Evolutionary conservation across 2,329 filamentous ascomycete genomes (phyloP).

Genomic region (Pseudomassariella vexata): DNA sequence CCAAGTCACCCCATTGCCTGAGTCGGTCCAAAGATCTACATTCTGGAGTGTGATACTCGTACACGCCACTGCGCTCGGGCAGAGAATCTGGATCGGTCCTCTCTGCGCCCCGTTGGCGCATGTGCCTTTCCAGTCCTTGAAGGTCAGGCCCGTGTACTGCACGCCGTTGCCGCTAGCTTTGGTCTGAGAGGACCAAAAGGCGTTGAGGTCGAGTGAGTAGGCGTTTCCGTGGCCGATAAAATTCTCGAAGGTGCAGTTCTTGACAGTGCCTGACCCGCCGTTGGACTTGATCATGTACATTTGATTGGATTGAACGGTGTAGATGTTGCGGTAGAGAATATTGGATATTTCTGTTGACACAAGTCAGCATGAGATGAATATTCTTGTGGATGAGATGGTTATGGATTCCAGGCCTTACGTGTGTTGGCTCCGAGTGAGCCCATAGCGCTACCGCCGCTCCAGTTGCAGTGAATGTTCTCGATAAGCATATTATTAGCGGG

Average conservation of each 20-base stretch:
- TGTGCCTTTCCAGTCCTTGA: slow-evolving; percentile 15
- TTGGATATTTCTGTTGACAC: too few relatives aligned
- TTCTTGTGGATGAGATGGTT: too few relatives aligned
- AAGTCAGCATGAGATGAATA: background rate
- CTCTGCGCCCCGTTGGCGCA: background rate
- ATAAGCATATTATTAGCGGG: slow-evolving; percentile 45
- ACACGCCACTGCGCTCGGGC: background rate
- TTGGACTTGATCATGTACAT: slow-evolving; percentile 58
- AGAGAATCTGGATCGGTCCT: background rate
- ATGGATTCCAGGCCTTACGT: background rate
- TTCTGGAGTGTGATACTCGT: background rate
- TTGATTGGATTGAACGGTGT: too few relatives aligned
- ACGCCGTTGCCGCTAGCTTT: slow-evolving; percentile 43
- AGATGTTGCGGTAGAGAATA: too few relatives aligned
- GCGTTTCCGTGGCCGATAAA: slow-evolving; percentile 55
- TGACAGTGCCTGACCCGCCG: slow-evolving; percentile 47
- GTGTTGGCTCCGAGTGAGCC: slow-evolving; percentile 41
- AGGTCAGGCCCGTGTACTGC: slow-evolving; percentile 42
- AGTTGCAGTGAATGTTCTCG: slow-evolving; percentile 53
- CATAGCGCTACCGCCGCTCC: slow-evolving; percentile 46
- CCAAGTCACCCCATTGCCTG: background rate
- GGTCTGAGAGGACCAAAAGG: slow-evolving; percentile 43
- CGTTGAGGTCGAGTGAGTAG: slow-evolving; percentile 50
- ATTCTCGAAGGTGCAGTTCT: slow-evolving; percentile 46
- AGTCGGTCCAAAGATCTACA: background rate